Evolutionary conservation across 495 filamentous ascomycete species (phyloP).

Genomic region (Aspergillus ellipticus): DNA sequence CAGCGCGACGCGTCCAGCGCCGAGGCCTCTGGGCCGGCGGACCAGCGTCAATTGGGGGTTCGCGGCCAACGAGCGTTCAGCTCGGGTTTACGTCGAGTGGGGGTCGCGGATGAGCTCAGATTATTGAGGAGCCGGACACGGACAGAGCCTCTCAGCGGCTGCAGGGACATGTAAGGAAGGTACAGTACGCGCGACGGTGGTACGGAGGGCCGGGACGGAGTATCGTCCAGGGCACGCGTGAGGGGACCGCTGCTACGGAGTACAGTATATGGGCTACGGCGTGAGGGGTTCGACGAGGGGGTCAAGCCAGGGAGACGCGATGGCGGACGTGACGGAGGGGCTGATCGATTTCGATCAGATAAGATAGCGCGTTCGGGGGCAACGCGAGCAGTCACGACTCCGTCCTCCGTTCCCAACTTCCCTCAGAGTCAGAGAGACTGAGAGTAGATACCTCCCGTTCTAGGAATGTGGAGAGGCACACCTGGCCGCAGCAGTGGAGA

Average conservation of each 20-base stretch:
- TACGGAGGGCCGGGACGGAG: neutral
- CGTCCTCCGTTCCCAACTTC: no score
- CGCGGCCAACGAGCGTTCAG: neutral
- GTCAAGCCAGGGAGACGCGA: no score
- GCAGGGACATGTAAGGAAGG: slow-evolving; percentile 1
- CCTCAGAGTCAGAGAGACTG: no score
- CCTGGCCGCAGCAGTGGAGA: slow-evolving; percentile 5
- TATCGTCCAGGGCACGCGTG: neutral
- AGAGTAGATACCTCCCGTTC: neutral
- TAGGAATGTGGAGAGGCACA: slow-evolving; percentile 11
- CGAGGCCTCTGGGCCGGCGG: neutral
- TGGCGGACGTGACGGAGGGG: neutral
- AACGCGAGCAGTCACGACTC: neutral
- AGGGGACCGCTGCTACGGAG: neutral
- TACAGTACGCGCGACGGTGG: neutral
- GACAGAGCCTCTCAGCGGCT: neutral
- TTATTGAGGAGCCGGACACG: neutral
- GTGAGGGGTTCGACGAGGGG: no score
- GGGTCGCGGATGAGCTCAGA: neutral
- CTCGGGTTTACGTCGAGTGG: slow-evolving; percentile 1
- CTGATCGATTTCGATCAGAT: neutral
- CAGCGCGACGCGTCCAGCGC: neutral
- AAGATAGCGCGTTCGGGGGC: neutral
- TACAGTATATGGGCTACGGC: neutral
- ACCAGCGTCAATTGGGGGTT: neutral